A percentile compares a stretch with the other conserved stretches of the same genome.
These are phyloP conservation scores for Phyllosticta paracitricarpa DNA, from an alignment of 2,329 filamentous ascomycete species.

Conservation along the genomic window DNA sequence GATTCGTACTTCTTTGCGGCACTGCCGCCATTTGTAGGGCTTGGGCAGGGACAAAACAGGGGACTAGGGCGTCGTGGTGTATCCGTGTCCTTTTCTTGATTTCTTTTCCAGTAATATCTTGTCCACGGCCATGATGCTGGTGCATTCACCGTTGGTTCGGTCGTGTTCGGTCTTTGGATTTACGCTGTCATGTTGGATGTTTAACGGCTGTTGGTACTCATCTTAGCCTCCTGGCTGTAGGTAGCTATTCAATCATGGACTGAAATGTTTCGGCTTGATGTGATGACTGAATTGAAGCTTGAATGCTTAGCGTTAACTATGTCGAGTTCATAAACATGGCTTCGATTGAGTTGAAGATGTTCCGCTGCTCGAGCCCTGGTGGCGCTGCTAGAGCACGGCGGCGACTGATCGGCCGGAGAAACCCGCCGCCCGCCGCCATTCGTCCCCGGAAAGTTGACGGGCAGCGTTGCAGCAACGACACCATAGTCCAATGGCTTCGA, in stretches of 20 bases:
- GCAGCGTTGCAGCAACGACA: not conserved
- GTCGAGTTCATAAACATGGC: too few species aligned
- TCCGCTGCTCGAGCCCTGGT: not conserved
- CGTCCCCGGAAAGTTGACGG: constrained; percentile 1
- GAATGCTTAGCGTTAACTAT: not conserved
- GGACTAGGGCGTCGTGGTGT: constrained; percentile 1
- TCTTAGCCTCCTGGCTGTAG: not conserved
- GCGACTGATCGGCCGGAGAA: constrained; percentile 1
- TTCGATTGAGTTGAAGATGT: too few species aligned
- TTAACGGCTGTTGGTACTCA: not conserved
- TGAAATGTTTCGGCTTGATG: not conserved
- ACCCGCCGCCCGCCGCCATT: not conserved
- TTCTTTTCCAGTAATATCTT: not conserved
- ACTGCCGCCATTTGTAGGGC: not conserved
- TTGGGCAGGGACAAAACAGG: not conserved
- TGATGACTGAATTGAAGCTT: not conserved
- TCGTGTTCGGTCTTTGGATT: not conserved
- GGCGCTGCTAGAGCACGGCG: not conserved
- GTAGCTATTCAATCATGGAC: not conserved
- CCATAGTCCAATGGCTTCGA: constrained; percentile 22
- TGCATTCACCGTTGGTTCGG: not conserved
- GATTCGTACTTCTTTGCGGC: not conserved
- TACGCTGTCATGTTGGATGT: not conserved
- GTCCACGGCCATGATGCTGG: not conserved
- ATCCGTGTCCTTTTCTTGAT: not conserved